Evolutionary conservation across 148 eudicot species (phyloP), one percentile per base, ranked within the genome.

Genomic region (Dianthus caryophyllus): DNA sequence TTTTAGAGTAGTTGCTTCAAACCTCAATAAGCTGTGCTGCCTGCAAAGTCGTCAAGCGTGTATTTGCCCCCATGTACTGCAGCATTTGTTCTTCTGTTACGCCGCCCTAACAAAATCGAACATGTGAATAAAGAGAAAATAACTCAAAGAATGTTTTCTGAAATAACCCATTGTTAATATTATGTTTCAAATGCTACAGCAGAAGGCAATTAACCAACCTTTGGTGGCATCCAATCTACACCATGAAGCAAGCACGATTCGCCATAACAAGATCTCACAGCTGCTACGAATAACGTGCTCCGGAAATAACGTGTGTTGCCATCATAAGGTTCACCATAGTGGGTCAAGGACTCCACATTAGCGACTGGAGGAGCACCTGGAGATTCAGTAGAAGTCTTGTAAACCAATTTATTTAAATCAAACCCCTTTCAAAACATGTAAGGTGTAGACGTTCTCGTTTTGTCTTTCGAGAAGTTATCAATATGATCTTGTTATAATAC

Each of bases 171-270:
- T 30, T 36, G 16, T 9, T 52, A 51, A 38, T n/a, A 56, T 13
- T 14, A 56, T 27, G 60, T 29, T 26, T 56, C 39, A 29, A 57
- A 57, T 57, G 61, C 10, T 22, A 39, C 8, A 61, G 49, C 46
- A 61, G 29, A 61, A 61, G 18, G 29, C 27, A 61, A 70, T 38
- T 2, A 22, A 58, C 61, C 50, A 56, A 90, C 98, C 97, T 94
- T 94, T 67, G 98, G 98, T 17, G 98, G 97, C 98, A 94, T 94
- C 98, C 98, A 94, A 61, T 94, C 98, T 31, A 83, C 90, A 60
- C 98, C 98, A 71, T 94, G 98, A 71, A 94, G 98, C 87, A 94
- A 69, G 81, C 88, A 86, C 44, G 97, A 88, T 90, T 94, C 96
- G 68, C 87, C 92, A 76, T 94, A 94, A 69, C 90, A 90, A 53